Base-by-base conservation (phyloP, 2,329 filamentous ascomycete species). In the Pseudocercospora crystallina region DNA sequence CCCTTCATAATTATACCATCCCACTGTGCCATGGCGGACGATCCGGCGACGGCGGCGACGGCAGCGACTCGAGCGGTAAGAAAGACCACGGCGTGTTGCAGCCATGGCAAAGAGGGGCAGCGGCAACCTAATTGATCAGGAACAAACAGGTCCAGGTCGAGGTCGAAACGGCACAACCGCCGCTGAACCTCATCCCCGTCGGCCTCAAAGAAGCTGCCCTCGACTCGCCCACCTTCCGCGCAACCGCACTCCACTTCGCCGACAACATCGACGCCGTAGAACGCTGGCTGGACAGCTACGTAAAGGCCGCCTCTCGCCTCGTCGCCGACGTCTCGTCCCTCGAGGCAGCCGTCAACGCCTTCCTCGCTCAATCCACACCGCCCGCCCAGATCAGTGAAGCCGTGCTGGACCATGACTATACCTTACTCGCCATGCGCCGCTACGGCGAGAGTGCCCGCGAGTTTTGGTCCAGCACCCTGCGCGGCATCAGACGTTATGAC, bases 201-300 rank as follows among this genome's bases (percentile, higher is more conserved):
- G 85, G 85, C 54, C 80, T 97, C 62, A 94, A 92, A 74, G 94
- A 99, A 80, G 94, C 94, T 43, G 88, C 90, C 14, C 87, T 97
- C 74, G 94, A 99, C 73, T 96, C 91, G 34, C 94, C 94, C 20
- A 95, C 91, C 32, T 97, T 97, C 71, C 89, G 94, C 59, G 89
- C 91, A 40, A 89, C 89, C 15, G 83, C 89, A 36, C 75, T 87
- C 40, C 90, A 96, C 73, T 96, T 96, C 67, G 81, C 84, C 57
- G 94, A 97, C 59, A 92, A 99, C 74, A 83, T 96, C 64, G 94
- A 97, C 59, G 80, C 84, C 49, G 81, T 97, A 53, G 94, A 97
- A 72, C 84, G 83, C 79, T 99, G 94, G 94, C 87, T 99, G 29
- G 90, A 87, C 47, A 79, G 78, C 41, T 88, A 86, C 65, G 71